Percentiles rank a stretch among this genome's conserved stretches.
Conservation (phyloP, 176 grass and related monocot genomes). For the Oryza meridionalis region DNA sequence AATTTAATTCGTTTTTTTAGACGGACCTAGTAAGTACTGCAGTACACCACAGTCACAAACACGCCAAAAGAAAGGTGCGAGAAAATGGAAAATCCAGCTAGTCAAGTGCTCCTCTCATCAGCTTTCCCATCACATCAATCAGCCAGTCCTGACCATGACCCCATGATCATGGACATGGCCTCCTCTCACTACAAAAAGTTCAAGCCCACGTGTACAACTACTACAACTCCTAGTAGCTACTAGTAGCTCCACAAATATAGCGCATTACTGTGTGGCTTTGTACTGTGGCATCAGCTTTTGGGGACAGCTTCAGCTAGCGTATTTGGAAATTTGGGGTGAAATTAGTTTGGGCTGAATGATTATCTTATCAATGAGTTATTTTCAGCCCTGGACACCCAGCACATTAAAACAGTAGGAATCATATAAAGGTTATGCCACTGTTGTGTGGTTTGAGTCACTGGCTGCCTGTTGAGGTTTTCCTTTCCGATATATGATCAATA, state of each 20-base stretch:
- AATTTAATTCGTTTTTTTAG: too few species aligned
- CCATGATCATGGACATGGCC: not conserved
- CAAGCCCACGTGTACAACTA: not conserved
- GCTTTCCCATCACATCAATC: slow-evolving; percentile 50
- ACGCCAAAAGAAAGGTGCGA: not conserved
- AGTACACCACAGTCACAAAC: too few species aligned
- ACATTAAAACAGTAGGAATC: not conserved
- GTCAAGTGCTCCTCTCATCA: slow-evolving; percentile 16
- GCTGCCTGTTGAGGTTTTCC: too few species aligned
- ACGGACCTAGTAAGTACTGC: too few species aligned
- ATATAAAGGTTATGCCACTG: not conserved
- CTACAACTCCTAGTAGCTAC: not conserved
- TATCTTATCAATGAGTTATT: too few species aligned
- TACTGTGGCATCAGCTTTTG: not conserved
- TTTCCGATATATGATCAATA: too few species aligned
- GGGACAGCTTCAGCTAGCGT: not conserved
- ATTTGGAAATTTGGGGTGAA: not conserved
- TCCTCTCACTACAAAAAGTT: slow-evolving; percentile 22
- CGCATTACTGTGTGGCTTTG: not conserved
- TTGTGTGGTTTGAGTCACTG: too few species aligned
- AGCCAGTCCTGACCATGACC: not conserved
- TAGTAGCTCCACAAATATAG: not conserved
- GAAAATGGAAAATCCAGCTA: slow-evolving; percentile 23
- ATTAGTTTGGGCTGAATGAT: not conserved
- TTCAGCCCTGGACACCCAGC: not conserved